phyloP scores from a whole-genome alignment of 202 grass and related monocot genomes.

The Thinopyrum obtusiflorum region DNA sequence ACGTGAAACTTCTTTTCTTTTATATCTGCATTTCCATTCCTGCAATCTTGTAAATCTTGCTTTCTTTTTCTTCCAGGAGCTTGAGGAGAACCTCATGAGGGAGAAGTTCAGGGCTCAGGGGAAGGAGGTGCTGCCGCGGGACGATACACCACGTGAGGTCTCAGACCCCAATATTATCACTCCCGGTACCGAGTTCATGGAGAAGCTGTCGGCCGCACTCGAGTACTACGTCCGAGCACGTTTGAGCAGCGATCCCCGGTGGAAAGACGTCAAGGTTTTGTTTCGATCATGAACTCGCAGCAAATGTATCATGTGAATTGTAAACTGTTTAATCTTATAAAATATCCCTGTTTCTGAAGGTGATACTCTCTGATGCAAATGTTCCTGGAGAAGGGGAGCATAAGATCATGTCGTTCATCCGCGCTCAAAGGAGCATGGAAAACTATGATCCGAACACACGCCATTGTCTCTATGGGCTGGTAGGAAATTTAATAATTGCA shows the following conservation, averaged over 20 bases:
- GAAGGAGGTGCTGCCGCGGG: slow-evolving; percentile 13
- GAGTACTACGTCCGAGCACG: slow-evolving; percentile 45
- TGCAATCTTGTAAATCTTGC: neutral
- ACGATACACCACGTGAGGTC: neutral
- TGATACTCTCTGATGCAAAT: slow-evolving; percentile 64
- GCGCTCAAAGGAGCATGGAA: slow-evolving; percentile 25
- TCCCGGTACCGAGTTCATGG: slow-evolving; percentile 67
- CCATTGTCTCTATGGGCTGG: slow-evolving; percentile 76
- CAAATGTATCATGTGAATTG: neutral
- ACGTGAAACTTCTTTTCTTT: neutral
- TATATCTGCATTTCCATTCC: neutral
- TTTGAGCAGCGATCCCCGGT: slow-evolving; percentile 39
- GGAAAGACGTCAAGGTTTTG: slow-evolving; percentile 56
- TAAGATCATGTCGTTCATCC: slow-evolving; percentile 77
- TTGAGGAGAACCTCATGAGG: slow-evolving; percentile 29
- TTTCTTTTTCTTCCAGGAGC: slow-evolving; percentile 22
- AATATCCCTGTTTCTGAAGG: slow-evolving; percentile 23
- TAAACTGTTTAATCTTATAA: neutral
- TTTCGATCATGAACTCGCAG: neutral
- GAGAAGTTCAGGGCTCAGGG: slow-evolving; percentile 32
- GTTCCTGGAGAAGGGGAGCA: slow-evolving; percentile 85
- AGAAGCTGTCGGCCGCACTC: slow-evolving; percentile 46
- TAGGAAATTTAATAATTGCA: neutral
- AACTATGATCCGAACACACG: slow-evolving; percentile 55
- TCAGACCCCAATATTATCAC: slow-evolving; percentile 66